These are phyloP conservation scores for Zygoascus biomembranicola DNA, from an alignment of 805 yeast genomes.

Conservation along the genomic window DNA sequence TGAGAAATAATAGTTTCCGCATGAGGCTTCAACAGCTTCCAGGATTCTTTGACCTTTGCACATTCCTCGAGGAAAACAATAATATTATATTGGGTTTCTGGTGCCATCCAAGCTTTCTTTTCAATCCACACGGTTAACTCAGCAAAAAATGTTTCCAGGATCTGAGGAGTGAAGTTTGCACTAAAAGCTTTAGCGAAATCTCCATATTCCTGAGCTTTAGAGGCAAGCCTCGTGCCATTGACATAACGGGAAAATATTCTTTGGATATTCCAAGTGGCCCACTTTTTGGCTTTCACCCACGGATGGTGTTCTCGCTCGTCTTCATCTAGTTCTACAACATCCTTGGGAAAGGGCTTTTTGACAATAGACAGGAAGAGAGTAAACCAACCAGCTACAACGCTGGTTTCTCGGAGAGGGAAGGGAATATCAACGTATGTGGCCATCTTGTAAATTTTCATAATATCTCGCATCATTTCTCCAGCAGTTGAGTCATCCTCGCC, in stretches of 20 bases:
- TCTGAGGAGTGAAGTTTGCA: constrained; percentile 60
- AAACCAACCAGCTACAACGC: constrained; percentile 55
- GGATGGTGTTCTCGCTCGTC: constrained; percentile 46
- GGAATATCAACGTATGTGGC: constrained; percentile 66
- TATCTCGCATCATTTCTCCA: constrained; percentile 68
- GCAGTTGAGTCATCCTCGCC: constrained; percentile 34
- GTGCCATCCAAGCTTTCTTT: constrained; percentile 59
- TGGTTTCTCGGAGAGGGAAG: constrained; percentile 46
- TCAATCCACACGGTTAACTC: constrained; percentile 70
- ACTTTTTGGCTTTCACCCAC: constrained; percentile 74
- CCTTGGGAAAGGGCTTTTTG: constrained; percentile 48
- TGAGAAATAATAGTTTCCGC: constrained; percentile 56
- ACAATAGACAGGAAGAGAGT: constrained; percentile 65
- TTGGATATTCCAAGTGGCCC: constrained; percentile 76
- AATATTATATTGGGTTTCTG: constrained; percentile 54
- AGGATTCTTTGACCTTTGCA: constrained; percentile 50
- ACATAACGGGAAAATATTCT: constrained; percentile 69
- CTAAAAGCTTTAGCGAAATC: constrained; percentile 50
- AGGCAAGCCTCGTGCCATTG: constrained; percentile 28
- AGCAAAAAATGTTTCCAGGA: constrained; percentile 53
- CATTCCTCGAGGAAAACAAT: constrained; percentile 56
- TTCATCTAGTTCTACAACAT: constrained; percentile 42
- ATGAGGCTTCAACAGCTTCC: constrained; percentile 61
- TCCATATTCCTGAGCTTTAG: constrained; percentile 32
- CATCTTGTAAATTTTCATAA: constrained; percentile 71